Conservation (phyloP, 129 eudicot species). For the Pseudognaphalium luteoalbum region DNA sequence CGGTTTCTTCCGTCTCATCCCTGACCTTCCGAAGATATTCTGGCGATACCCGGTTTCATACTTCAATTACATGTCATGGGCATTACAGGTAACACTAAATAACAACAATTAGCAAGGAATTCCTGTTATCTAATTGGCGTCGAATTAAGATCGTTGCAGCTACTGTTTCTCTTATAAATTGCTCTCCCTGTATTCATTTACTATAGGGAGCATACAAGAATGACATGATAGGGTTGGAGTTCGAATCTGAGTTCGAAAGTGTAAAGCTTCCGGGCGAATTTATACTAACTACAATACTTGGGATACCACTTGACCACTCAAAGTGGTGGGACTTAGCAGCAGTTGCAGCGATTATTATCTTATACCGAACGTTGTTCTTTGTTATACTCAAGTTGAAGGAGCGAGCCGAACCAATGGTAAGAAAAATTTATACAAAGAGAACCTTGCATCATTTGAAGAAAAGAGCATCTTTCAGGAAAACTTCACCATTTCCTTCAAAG, state of each 20-base stretch:
- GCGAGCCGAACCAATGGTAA: slow-evolving; percentile 55
- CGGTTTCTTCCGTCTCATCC: slow-evolving; percentile 67
- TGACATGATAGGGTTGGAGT: slow-evolving; percentile 83
- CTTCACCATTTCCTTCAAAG: slow-evolving; percentile 63
- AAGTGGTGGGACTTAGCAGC: slow-evolving; percentile 92
- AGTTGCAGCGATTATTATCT: slow-evolving; percentile 43
- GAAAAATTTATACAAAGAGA: slow-evolving; percentile 47
- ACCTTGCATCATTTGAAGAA: slow-evolving; percentile 56
- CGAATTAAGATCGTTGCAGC: not conserved
- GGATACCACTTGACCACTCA: slow-evolving; percentile 57
- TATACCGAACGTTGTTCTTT: slow-evolving; percentile 62
- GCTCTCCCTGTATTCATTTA: not conserved
- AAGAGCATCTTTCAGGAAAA: slow-evolving; percentile 71
- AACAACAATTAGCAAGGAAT: too few relatives aligned
- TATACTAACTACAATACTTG: slow-evolving; percentile 45
- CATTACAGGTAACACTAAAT: slow-evolving; percentile 36
- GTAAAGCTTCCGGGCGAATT: slow-evolving; percentile 55
- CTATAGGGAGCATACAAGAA: slow-evolving; percentile 83
- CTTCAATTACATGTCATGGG: slow-evolving; percentile 82
- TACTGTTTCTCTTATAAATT: not conserved
- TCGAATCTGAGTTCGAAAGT: slow-evolving; percentile 53
- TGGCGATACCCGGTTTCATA: slow-evolving; percentile 88
- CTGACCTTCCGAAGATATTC: slow-evolving; percentile 65
- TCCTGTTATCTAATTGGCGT: not conserved
- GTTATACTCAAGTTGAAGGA: slow-evolving; percentile 73